Conservation (phyloP, 1,284 basidiomycete species). For the Ganoderma sp. region DNA sequence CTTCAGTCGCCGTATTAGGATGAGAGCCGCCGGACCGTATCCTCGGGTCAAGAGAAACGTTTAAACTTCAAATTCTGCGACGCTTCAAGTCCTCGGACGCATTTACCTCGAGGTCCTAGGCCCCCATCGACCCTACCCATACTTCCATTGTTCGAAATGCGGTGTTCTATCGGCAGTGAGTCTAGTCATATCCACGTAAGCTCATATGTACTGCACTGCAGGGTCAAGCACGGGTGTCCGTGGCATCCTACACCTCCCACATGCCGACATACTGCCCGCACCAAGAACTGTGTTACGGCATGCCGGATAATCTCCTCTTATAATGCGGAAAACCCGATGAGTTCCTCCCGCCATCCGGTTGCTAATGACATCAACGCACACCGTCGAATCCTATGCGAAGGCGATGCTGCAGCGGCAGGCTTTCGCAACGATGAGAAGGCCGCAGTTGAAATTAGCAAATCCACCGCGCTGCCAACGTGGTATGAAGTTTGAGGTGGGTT, state of each 20-base stretch:
- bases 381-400: neutral
- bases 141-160: neutral
- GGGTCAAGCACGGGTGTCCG: neutral
- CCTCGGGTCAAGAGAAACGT: neutral
- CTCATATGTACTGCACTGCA: neutral
- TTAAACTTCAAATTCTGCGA: neutral
- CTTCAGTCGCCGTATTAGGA: neutral
- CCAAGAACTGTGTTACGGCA: neutral
- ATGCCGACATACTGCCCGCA: neutral
- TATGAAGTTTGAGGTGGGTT: constrained; percentile 5
- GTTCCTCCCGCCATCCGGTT: neutral
- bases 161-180: neutral
- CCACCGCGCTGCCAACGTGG: neutral
- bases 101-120: neutral
- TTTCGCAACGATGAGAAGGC: constrained; percentile 8
- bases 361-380: neutral
- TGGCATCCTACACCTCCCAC: neutral
- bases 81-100: neutral
- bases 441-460: constrained; percentile 5
- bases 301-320: neutral
- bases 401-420: neutral
- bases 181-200: neutral
- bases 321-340: neutral
- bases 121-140: neutral
- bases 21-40: neutral